phyloP scores from a whole-genome alignment of 2,329 filamentous ascomycete species.

The Lasiodiplodia citricola region DNA sequence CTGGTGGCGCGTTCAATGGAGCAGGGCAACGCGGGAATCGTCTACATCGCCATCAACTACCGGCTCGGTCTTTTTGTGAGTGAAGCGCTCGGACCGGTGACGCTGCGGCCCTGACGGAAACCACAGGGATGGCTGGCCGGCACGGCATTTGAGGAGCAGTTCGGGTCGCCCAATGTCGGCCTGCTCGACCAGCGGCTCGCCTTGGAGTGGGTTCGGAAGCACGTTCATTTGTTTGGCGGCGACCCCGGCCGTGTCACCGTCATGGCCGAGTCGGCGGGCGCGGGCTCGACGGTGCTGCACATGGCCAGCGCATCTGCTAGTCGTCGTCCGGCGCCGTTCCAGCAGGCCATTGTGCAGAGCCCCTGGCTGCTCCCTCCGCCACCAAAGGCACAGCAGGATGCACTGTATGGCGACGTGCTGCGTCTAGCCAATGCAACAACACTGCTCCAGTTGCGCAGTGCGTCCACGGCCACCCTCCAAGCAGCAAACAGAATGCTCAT shows the following conservation, averaged over 20 bases:
- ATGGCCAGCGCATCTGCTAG: neutral
- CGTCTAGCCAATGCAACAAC: neutral
- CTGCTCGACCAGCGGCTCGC: constrained; percentile 2
- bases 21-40: neutral
- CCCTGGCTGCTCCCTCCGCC: neutral
- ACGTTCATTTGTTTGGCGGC: constrained; percentile 1
- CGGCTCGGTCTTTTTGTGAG: constrained; percentile 3
- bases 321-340: neutral
- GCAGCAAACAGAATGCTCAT: neutral
- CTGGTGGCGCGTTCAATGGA: neutral
- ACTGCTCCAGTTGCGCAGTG: neutral
- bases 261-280: constrained; percentile 5
- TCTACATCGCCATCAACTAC: constrained; percentile 3
- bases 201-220: neutral
- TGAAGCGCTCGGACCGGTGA: neutral
- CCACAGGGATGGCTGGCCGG: neutral
- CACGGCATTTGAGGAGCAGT: neutral
- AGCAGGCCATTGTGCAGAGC: neutral
- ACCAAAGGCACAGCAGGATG: neutral
- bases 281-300: neutral
- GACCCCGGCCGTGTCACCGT: neutral
- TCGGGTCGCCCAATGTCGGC: neutral
- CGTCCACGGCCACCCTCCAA: neutral
- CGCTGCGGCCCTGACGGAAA: neutral
- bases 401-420: neutral